Conservation (phyloP, 2,329 filamentous ascomycete species). For the Aspergillus fijiensis region DNA sequence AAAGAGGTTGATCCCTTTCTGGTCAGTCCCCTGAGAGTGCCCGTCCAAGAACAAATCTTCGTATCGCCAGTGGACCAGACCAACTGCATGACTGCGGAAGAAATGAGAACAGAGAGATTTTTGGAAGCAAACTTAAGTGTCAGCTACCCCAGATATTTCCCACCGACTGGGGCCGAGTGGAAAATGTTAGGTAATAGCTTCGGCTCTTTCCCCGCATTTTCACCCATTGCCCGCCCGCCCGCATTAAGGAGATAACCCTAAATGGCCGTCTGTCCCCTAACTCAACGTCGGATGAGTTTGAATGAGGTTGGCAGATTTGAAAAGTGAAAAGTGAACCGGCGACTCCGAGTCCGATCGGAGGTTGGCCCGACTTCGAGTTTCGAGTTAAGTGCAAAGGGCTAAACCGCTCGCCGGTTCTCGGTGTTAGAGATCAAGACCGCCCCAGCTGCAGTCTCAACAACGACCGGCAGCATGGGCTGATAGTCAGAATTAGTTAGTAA, state of each 20-base stretch:
- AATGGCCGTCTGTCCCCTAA: constrained; percentile 2
- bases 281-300: neutral
- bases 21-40: too few relatives aligned
- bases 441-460: too few relatives aligned
- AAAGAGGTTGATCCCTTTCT: too few relatives aligned
- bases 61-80: neutral
- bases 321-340: neutral
- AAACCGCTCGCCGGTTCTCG: too few relatives aligned
- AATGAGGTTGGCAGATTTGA: neutral
- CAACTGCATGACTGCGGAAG: neutral
- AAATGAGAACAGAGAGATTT: too few relatives aligned
- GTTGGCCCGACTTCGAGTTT: neutral
- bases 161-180: constrained; percentile 15
- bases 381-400: neutral
- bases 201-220: constrained; percentile 26
- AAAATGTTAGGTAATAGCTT: constrained; percentile 34
- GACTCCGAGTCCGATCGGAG: neutral
- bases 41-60: neutral
- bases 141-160: constrained; percentile 10
- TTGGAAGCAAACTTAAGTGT: neutral
- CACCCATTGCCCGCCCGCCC: constrained; percentile 2
- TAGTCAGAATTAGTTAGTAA: neutral
- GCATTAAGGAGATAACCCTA: constrained; percentile 11
- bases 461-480: neutral
- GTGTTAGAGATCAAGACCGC: too few relatives aligned